phyloP scores from a whole-genome alignment of 2,329 filamentous ascomycete species.

The Fusarium verrucosum region DNA sequence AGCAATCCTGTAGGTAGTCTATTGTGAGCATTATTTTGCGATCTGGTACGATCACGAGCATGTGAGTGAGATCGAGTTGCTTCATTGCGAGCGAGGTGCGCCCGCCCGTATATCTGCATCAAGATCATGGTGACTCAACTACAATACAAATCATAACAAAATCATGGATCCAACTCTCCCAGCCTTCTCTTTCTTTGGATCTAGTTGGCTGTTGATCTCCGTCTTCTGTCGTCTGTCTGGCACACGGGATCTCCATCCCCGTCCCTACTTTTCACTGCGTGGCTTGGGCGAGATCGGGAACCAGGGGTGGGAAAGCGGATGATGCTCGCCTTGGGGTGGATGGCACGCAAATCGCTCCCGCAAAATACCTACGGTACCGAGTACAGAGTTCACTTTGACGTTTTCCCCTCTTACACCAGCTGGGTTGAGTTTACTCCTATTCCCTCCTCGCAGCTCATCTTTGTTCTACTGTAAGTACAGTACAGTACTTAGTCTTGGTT shows the following conservation, averaged over 20 bases:
- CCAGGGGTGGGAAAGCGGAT: conserved; percentile 35
- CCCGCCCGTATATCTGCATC: conserved; percentile 8
- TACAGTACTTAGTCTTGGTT: too few species aligned
- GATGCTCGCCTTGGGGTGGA: conserved; percentile 28
- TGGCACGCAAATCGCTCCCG: conserved; percentile 40
- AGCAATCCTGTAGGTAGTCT: neutral
- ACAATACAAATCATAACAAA: neutral
- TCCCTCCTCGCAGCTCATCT: conserved; percentile 4
- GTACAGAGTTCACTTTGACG: conserved; percentile 6
- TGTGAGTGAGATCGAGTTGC: conserved; percentile 9
- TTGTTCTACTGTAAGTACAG: neutral
- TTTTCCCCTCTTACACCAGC: conserved; percentile 4
- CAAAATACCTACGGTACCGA: conserved; percentile 6
- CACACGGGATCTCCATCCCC: conserved; percentile 41
- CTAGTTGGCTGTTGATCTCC: conserved; percentile 29
- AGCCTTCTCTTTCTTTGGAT: neutral
- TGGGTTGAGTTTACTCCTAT: neutral
- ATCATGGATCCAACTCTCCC: conserved; percentile 8
- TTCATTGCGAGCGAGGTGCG: neutral
- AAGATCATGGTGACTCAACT: neutral
- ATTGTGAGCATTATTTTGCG: neutral
- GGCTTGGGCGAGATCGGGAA: conserved; percentile 44
- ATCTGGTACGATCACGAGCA: conserved; percentile 9
- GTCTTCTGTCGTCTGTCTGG: conserved; percentile 36
- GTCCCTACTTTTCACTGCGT: conserved; percentile 39